Base-by-base conservation (phyloP, 306 rosid species). In the Ceratonia siliqua region DNA sequence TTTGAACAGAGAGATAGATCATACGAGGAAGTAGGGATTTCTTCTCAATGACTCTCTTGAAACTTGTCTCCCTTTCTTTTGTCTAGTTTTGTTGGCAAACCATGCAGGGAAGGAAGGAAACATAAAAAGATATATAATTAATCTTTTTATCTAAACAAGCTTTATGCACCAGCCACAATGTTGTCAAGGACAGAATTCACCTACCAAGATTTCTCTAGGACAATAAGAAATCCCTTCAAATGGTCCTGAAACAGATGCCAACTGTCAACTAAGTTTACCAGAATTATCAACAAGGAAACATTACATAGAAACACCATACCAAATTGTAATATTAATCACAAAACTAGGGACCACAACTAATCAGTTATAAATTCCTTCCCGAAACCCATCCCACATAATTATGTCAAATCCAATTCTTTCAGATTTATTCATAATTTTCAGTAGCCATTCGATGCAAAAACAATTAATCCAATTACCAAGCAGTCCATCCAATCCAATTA, bases 11-110 rank as follows among this genome's bases (percentile, higher is more conserved):
- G 64, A 95, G 92, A 85, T 87, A 89, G 73, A 95, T 82, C 94
- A 95, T 83, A 81, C 98, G 88, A 45, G 99, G 97, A 73, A 92
- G 96, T 83, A 95, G 88, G 46, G 96, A 92, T 80, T 80, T 95
- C 91, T 86, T 89, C 87, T 90, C 96, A 39, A 95, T 82, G 78
- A 14, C 83, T 68, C 89, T 95, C 62, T 87, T 87, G 57, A 82
- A 83, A 66, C 68, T 84, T 59, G 81, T 81, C 62, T 89, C 98
- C 85, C 87, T 82, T 70, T 85, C 91, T 66, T 80, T 83, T 55
- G 58, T 77, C 99, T 94, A 78, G 64, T 77, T 76, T 62, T 56
- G 36, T 53, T 8, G 77, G 79, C 82, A 85, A 67, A 79, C 75
- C 76, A 80, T 30, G 72, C 74, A 74, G 53, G 38, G 56, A 78